These are phyloP conservation scores for Talaromyces marneffei DNA, from an alignment of 2,329 filamentous ascomycete species.

Conservation along the genomic window DNA sequence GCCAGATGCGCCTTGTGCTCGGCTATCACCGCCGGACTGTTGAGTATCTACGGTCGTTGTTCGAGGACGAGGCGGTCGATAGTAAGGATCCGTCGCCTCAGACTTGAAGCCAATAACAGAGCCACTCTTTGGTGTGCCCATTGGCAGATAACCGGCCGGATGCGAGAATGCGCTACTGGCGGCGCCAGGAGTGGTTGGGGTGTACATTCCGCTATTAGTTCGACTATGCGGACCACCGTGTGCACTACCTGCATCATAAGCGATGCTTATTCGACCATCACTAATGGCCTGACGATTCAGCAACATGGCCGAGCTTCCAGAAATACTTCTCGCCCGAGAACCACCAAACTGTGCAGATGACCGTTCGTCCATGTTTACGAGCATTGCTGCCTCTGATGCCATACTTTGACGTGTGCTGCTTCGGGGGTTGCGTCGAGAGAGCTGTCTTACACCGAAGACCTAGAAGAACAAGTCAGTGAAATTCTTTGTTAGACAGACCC, in stretches of 20 bases:
- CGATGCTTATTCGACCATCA: conserved; percentile 45
- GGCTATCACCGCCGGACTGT: neutral
- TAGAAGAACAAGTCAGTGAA: conserved; percentile 15
- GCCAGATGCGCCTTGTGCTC: conserved; percentile 42
- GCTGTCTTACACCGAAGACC: conserved; percentile 84
- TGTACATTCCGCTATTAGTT: conserved; percentile 55
- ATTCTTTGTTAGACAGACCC: neutral
- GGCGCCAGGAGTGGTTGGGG: conserved; percentile 67
- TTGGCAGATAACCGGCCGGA: conserved; percentile 49
- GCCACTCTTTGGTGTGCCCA: conserved; percentile 37
- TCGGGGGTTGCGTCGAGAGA: conserved; percentile 65
- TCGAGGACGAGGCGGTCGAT: conserved; percentile 72
- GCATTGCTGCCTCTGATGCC: conserved; percentile 74
- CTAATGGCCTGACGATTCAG: conserved; percentile 47
- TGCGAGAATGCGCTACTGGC: conserved; percentile 69
- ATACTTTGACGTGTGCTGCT: conserved; percentile 66
- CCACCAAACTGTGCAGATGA: conserved; percentile 49
- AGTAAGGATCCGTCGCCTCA: conserved; percentile 69
- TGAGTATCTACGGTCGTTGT: conserved; percentile 52
- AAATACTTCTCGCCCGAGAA: conserved; percentile 53
- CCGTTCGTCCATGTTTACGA: conserved; percentile 62
- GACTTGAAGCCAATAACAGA: conserved; percentile 35
- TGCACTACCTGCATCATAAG: conserved; percentile 49
- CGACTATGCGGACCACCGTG: conserved; percentile 47
- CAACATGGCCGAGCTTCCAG: conserved; percentile 57